Base-by-base conservation (phyloP, 805 yeast species). In the Ogataea thermomethanolica region DNA sequence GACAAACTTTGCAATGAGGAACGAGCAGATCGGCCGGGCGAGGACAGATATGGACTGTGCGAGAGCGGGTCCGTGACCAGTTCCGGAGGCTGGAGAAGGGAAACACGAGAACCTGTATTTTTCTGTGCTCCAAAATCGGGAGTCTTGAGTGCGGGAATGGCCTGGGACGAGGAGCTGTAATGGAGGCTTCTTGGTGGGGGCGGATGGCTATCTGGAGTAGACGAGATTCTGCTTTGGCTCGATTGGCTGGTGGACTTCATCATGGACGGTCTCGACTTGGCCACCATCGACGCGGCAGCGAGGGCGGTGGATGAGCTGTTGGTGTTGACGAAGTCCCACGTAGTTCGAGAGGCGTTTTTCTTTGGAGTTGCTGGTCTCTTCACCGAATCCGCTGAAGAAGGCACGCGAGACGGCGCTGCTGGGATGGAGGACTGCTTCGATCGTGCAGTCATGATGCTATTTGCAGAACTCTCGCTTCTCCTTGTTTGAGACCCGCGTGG, bases 261-360 rank as follows among this genome's bases (percentile, higher is more conserved):
- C 23, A 51, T 39, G 4, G 45, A 26, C 3, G 68, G 65, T 9
- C 51, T 60, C 3, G 53, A 32, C 33, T 55, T 58, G 8, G 66
- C 64, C n/a, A 63, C 62, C n/a, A 55, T 24, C 3, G 64, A 49
- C 0, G 68, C 68, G 4, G 68, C 68, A 2, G 65, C 65, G 10
- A 64, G 32, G 2, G 68, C 68, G 8, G 55, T 53, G 0, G 58
- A 45, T 1, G 67, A 62, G 17, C 64, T 58, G 8, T 50, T 37
- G 9, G 41, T 50, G 37, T 57, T 61, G 7, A 60, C 40, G 5
- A 52, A 38, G 36, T 62, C 52, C 65, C 65, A 62, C 0, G 55
- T 51, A 8, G 39, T 29, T 17, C 36, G 39, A n/a, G 39, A 11
- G 14, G 27, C 21, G 33, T 30, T 29, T 20, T 37, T 31, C 26